Percentiles rank a stretch among this genome's conserved stretches.
These are phyloP conservation scores for Euphorbia lathyris DNA, from an alignment of 345 rosid genomes.

Conservation along the genomic window DNA sequence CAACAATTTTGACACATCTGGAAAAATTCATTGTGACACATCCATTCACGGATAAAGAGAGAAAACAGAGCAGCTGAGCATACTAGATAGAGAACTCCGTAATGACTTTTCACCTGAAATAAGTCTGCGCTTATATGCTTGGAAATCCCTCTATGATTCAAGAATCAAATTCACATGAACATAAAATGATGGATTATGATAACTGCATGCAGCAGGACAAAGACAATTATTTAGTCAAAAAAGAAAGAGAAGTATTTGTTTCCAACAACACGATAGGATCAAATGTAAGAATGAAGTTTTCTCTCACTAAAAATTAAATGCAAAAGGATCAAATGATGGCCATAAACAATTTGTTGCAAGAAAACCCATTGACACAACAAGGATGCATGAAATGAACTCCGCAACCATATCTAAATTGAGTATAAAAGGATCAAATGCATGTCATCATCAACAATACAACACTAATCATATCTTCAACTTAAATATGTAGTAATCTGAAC, in stretches of 20 bases:
- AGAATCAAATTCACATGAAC: background rate
- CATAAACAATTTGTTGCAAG: background rate
- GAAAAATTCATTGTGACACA: conserved; percentile 30
- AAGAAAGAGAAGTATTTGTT: background rate
- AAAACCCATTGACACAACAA: too few relatives aligned
- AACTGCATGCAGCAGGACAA: background rate
- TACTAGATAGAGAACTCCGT: conserved; percentile 34
- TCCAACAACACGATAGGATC: background rate
- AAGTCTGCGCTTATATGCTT: background rate
- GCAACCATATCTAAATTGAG: too few relatives aligned
- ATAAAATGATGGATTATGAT: too few relatives aligned
- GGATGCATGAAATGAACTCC: too few relatives aligned
- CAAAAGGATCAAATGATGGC: background rate
- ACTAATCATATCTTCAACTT: too few relatives aligned
- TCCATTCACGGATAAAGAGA: conserved; percentile 31
- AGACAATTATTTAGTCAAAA: background rate
- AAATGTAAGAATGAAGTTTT: background rate
- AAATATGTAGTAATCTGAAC: too few relatives aligned
- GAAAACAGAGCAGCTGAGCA: conserved; percentile 32
- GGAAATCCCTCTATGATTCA: conserved; percentile 1
- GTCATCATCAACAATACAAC: too few relatives aligned
- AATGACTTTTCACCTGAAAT: conserved; percentile 38
- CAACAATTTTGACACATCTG: conserved; percentile 50
- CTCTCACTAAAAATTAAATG: background rate
- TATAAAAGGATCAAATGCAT: too few relatives aligned